These are phyloP conservation scores for Sporisorium sorghi DNA, from an alignment of 1,284 basidiomycete genomes.

Conservation along the genomic window DNA sequence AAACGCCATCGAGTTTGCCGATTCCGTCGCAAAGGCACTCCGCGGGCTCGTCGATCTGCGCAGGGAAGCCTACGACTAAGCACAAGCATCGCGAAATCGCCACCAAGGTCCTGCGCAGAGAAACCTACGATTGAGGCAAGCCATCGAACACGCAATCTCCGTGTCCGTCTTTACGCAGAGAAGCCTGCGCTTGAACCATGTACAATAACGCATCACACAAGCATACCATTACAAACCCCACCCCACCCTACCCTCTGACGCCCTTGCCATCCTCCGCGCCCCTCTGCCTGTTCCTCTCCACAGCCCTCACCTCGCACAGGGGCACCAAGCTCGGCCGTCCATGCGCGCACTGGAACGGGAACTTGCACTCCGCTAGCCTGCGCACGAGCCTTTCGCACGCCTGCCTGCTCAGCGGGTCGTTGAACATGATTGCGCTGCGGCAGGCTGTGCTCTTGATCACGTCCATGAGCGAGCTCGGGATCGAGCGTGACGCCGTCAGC, in stretches of 20 bases:
- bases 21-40: constrained; percentile 26
- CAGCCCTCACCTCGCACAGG: constrained; percentile 20
- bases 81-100: too few relatives aligned
- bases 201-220: constrained; percentile 16
- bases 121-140: too few relatives aligned
- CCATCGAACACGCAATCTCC: too few relatives aligned
- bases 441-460: constrained; percentile 37
- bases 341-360: constrained; percentile 95
- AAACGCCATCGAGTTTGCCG: constrained; percentile 33
- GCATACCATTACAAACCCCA: not conserved
- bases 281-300: not conserved
- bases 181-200: too few relatives aligned
- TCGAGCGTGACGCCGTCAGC: constrained; percentile 2
- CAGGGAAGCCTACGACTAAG: constrained; percentile 33
- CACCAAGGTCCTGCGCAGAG: too few relatives aligned
- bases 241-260: not conserved
- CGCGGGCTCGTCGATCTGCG: constrained; percentile 41
- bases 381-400: constrained; percentile 80
- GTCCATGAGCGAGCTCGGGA: constrained; percentile 24
- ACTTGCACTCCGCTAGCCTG: constrained; percentile 78
- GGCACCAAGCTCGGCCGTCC: constrained; percentile 71
- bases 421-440: constrained; percentile 77
- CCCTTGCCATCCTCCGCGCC: not conserved
- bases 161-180: too few relatives aligned
- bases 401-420: constrained; percentile 77